Evolutionary conservation across 78 protist genomes (phyloP).

Genomic region (Neovahlkampfia damariscottae): DNA sequence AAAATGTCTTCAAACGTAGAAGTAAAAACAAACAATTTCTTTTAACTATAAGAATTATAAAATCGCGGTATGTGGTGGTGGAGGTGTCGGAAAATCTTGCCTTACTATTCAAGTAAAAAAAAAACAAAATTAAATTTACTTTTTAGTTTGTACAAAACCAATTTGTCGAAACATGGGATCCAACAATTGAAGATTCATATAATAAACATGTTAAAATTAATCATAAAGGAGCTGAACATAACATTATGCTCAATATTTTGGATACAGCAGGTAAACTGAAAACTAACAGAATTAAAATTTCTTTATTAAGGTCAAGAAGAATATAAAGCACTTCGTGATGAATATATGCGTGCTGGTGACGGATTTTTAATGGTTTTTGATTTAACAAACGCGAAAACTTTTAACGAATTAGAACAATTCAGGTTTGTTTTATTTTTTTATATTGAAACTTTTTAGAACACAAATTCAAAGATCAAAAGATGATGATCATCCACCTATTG

Average conservation of each 20-base stretch:
- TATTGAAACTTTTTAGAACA: too few species aligned
- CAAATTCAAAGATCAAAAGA: background rate
- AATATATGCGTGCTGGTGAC: slow-evolving; percentile 1
- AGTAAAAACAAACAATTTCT: too few species aligned
- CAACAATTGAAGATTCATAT: slow-evolving; percentile 1
- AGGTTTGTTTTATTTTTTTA: too few species aligned
- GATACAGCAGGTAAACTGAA: slow-evolving; percentile 4
- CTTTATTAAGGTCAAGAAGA: slow-evolving; percentile 4
- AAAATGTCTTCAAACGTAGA: too few species aligned
- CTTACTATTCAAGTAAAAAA: too few species aligned
- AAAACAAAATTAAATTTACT: background rate
- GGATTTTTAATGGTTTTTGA: slow-evolving; percentile 9
- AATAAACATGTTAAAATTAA: background rate
- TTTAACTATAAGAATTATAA: background rate
- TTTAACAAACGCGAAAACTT: background rate
- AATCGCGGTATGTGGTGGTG: background rate
- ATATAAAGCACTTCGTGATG: background rate
- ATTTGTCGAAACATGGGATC: background rate
- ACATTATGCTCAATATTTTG: background rate
- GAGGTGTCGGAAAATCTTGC: background rate
- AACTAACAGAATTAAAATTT: background rate
- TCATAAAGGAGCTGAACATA: too few species aligned
- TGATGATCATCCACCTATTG: background rate
- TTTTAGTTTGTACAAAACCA: background rate
- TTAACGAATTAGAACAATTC: background rate